Evolutionary conservation across 2,329 filamentous ascomycete genomes (phyloP), one percentile per base, ranked within the genome.

Genomic region (Sporothrix euskadiensis): DNA sequence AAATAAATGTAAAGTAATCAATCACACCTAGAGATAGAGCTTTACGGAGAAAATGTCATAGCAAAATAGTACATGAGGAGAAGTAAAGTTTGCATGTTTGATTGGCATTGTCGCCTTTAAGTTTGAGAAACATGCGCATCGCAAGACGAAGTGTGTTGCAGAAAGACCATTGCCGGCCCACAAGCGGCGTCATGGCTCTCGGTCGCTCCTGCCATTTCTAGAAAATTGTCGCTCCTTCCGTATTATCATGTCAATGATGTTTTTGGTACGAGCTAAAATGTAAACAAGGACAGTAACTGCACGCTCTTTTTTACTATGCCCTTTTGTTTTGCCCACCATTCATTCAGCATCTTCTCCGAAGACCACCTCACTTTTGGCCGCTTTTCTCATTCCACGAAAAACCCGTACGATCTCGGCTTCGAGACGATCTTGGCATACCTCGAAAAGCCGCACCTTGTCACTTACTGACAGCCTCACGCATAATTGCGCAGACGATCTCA

Each of bases 161-260:
- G 26, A 26, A 26, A 26, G 14, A 54, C 56, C 44, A 49, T 35
- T 14, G 44, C 44, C 14, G 4, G 44, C 14, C 44, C 26, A 35
- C 30, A n/a, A 35, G 56, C 7, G 5, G 30, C 30, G 14, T 16
- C 35, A 14, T 65, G n/a, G 35, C 19, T n/a, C 4, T 44, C 35
- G 35, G 19, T 65, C 59, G 35, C n/a, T 26, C 59, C 59, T 65
- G n/a, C 59, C 35, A 44, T 65, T 65, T 44, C 44, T 16, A 39
- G 47, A 16, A 16, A 4, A 8, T 7, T 16, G 16, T 54, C 19
- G 44, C 66, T 54, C 66, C 30, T 69, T 49, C 44, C 66, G 3
- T 52, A 22, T 54, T 54, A 9, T 32, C 30, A 4, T 52, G 2
- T 47, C 30, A 6, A 16, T 32, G 56, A 59, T 19, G 52, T 10